Base-by-base conservation (phyloP, 768 basidiomycete genomes). In the Hericium coralloides region DNA sequence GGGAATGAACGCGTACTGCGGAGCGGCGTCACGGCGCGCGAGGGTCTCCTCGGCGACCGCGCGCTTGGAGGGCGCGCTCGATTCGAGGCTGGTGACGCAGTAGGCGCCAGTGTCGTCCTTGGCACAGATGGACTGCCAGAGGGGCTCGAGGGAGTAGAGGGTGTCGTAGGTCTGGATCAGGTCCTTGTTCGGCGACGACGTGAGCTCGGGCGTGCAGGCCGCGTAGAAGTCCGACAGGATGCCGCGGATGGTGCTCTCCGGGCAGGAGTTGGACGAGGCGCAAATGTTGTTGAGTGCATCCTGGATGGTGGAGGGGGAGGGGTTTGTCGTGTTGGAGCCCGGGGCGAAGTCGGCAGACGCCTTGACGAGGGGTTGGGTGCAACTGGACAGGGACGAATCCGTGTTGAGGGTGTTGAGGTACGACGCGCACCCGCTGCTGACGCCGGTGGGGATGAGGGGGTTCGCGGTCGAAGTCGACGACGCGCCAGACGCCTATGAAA, bases 81-180 rank as follows among this genome's bases (percentile, higher is more conserved):
- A 60, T 45, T 74, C 69, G 37, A 82, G 71, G 31, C 80, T 64
- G 56, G 78, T 69, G 26, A 81, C 79, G 66, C 95, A 98, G 72
- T 79, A 97, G 39, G 76, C 72, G 36, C 82, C 85, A 49, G 64
- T 73, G 64, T 84, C 82, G 64, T 88, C 82, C 77, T 90, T 89
- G 49, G 85, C 63, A 73, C 95, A 98, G 31, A 91, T 67, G 25
- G 92, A 85, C 6, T 68, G 62, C 59, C 72, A 73, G 67, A 95
- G 67, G 8, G 94, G 92, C 12, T 67, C 59, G 48, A 95, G 60
- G 58, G 77, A 61, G 74, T 92, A 99, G 26, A 98, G 73, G 31
- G 83, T 73, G 67, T 98, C 95, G 73, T 98, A 99, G 2, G 80
- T 70, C 25, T 70, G 63, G 68, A 81, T 68, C 49, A 97, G 87